Evolutionary conservation across 345 rosid genomes (phyloP), one percentile per base, ranked within the genome.

Genomic region (Atalantia buxifolia): DNA sequence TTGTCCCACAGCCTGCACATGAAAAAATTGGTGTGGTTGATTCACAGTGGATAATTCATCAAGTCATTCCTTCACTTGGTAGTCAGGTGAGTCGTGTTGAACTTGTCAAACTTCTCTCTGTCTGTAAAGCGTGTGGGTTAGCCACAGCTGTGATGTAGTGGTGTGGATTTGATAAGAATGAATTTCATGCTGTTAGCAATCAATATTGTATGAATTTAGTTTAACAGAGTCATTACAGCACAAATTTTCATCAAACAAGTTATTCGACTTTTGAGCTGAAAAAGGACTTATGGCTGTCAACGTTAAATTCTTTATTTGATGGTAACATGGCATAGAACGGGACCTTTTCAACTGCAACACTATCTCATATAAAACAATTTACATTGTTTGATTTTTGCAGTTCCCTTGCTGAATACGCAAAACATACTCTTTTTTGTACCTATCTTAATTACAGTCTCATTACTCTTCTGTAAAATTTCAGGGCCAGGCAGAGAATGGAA

Each of bases 21-120:
- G 97, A 93, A 83, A 95, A 93, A 76, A 92, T 95, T 50, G 99
- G 98, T 4, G 98, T 95, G 63, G 93, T 95, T 78, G 99, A 95
- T 90, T 93, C 99, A 59, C 97, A 95, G 76, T 93, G 98, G 99
- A 93, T 95, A 73, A 76, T 95, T 83, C 98, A 93, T 89, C 95
- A 93, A 91, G 92, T 87, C 72, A 86, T 95, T 79, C 97, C 98
- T 69, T 93, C 98, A 72, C 94, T 95, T 36, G 95, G 97, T 24
- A 87, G 72, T 55, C 98, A 95, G 96, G 99, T 95, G 71, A 85
- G 79, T 62, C 33, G 10, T 48, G 21, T 31, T 48, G 62, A 64
- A 59, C 79, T 55, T 75, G 72, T 59, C 38, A 63, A 22, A 62
- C 66, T 42, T 60, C 69, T 66, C 50, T 1, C 18, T 5, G 18